phyloP scores from a whole-genome alignment of 257 asterid species.

The Solanum ahanhuiri region DNA sequence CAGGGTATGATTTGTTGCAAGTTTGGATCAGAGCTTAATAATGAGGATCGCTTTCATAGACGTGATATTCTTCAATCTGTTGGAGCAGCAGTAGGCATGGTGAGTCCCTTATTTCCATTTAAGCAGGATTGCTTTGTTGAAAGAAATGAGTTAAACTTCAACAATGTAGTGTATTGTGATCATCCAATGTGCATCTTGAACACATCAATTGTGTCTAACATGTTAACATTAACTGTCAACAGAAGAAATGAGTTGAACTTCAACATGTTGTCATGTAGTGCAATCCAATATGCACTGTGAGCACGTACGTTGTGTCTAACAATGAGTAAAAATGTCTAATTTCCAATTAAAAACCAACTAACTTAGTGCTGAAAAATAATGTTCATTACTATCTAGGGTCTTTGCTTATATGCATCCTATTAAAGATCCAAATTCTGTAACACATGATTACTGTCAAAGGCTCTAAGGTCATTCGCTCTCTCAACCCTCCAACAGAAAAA shows the following conservation, averaged over 20 bases:
- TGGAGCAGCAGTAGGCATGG: slow-evolving; percentile 64
- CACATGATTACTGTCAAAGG: neutral
- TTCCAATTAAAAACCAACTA: neutral
- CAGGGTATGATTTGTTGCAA: slow-evolving; percentile 54
- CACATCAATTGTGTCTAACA: neutral
- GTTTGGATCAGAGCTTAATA: slow-evolving; percentile 19
- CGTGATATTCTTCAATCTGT: slow-evolving; percentile 53
- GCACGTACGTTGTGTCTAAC: neutral
- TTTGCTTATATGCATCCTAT: neutral
- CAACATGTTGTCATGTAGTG: neutral
- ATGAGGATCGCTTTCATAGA: slow-evolving; percentile 36
- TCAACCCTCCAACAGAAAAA: neutral
- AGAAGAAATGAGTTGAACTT: neutral
- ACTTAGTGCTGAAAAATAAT: neutral
- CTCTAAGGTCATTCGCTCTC: neutral
- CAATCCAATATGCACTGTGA: neutral
- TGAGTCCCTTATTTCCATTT: slow-evolving; percentile 19
- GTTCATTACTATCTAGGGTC: neutral
- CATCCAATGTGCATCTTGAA: neutral
- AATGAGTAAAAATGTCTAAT: neutral
- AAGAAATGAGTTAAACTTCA: neutral
- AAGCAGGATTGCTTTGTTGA: neutral
- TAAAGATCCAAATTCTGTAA: neutral
- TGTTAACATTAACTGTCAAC: neutral
- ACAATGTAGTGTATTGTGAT: neutral